Percentiles rank a stretch among this genome's conserved stretches.
Conservation (phyloP, 345 rosid genomes). For the Dipteronia dyeriana region DNA sequence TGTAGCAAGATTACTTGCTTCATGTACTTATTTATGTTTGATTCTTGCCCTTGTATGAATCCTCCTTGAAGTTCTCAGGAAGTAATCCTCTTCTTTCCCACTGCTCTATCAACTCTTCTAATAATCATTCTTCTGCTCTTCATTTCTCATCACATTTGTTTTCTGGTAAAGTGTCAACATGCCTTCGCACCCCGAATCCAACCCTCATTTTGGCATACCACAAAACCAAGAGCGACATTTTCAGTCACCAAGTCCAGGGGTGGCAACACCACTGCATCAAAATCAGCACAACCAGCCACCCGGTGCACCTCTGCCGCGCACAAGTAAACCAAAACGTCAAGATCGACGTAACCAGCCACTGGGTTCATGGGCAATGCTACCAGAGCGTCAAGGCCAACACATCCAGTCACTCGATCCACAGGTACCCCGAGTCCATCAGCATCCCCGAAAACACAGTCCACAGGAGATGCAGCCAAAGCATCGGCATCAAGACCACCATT, state of each 20-base stretch:
- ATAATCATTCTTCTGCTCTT: slow-evolving; percentile 13
- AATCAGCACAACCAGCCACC: slow-evolving; percentile 16
- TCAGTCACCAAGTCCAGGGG: neutral
- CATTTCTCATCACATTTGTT: slow-evolving; percentile 10
- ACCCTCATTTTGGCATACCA: slow-evolving; percentile 48
- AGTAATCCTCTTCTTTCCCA: slow-evolving; percentile 45
- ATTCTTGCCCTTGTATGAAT: slow-evolving; percentile 66
- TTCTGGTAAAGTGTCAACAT: slow-evolving; percentile 24
- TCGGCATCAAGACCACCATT: slow-evolving; percentile 7
- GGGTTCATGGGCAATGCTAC: neutral
- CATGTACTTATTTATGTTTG: slow-evolving; percentile 45
- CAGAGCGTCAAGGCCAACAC: neutral
- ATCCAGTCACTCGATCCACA: neutral
- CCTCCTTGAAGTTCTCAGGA: slow-evolving; percentile 60
- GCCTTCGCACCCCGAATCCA: slow-evolving; percentile 51
- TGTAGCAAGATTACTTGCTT: slow-evolving; percentile 64
- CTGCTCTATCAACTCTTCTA: slow-evolving; percentile 25
- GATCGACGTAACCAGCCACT: too few relatives aligned
- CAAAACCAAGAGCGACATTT: neutral
- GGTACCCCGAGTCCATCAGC: neutral
- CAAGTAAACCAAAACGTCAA: too few relatives aligned
- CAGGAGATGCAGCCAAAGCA: neutral
- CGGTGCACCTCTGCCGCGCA: too few relatives aligned
- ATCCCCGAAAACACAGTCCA: neutral
- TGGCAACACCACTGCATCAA: neutral